Percentiles rank a stretch among this genome's conserved stretches.
Evolutionary conservation across 768 basidiomycete genomes (phyloP).

Genomic region (Lepiota brunneoincarnata): DNA sequence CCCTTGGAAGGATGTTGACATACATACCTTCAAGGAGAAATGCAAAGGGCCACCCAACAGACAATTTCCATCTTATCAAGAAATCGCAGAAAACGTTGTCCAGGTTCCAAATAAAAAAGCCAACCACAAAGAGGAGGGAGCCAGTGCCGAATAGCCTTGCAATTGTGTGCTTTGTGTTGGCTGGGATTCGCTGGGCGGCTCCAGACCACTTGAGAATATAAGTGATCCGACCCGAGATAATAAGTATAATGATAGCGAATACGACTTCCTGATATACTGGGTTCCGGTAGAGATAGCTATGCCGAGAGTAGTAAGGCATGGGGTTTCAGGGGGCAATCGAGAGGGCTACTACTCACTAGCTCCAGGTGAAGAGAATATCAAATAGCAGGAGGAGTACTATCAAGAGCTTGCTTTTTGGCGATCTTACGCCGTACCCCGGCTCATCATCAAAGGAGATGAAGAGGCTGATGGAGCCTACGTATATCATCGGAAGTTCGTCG

Average conservation of each 20-base stretch:
- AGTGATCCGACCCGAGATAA: conserved; percentile 41
- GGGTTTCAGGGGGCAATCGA: conserved; percentile 1
- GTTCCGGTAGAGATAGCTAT: conserved; percentile 64
- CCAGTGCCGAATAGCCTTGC: conserved; percentile 50
- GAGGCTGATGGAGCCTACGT: conserved; percentile 58
- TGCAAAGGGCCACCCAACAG: conserved; percentile 61
- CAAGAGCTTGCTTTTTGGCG: conserved; percentile 35
- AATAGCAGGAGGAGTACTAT: conserved; percentile 41
- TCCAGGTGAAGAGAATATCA: conserved; percentile 63
- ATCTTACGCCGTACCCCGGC: conserved; percentile 44
- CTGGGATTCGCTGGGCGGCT: conserved; percentile 36
- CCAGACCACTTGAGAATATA: conserved; percentile 51
- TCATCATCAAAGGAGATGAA: conserved; percentile 59
- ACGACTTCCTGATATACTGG: conserved; percentile 80
- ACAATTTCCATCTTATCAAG: conserved; percentile 53
- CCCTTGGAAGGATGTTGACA: neutral
- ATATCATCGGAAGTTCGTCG: conserved; percentile 84
- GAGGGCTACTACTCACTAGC: conserved; percentile 57
- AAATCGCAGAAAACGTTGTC: conserved; percentile 73
- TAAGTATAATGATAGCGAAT: conserved; percentile 59
- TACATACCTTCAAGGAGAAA: conserved; percentile 60
- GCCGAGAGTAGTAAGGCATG: conserved; percentile 1
- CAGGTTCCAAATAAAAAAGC: conserved; percentile 77
- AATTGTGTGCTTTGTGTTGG: conserved; percentile 38
- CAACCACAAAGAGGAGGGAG: conserved; percentile 52